phyloP scores from a whole-genome alignment of 2,329 filamentous ascomycete genomes.

The Aspergillus ustus region DNA sequence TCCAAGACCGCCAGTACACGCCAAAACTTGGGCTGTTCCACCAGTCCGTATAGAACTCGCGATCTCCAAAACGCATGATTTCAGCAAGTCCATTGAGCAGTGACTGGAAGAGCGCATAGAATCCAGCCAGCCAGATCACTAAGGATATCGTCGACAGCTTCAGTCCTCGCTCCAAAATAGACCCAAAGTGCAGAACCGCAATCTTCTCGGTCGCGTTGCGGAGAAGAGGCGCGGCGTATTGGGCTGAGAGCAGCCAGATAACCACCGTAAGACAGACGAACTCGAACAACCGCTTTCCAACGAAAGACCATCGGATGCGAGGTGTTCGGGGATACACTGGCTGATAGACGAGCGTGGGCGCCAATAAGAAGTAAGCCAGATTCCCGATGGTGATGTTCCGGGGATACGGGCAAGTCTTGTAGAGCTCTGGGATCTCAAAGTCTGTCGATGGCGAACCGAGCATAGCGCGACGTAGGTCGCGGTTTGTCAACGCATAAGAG shows the following conservation, averaged over 20 bases:
- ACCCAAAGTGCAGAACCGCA: constrained; percentile 74
- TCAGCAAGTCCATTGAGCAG: constrained; percentile 90
- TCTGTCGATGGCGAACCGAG: constrained; percentile 75
- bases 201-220: constrained; percentile 90
- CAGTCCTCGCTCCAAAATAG: constrained; percentile 86
- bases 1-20: constrained; percentile 94
- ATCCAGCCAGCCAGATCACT: constrained; percentile 95
- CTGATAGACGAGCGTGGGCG: constrained; percentile 94
- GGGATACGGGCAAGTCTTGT: constrained; percentile 83
- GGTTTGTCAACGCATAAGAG: constrained; percentile 95
- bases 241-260: constrained; percentile 93
- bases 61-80: constrained; percentile 85
- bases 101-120: constrained; percentile 95
- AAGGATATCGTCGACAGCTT: constrained; percentile 95
- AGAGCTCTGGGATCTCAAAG: constrained; percentile 77
- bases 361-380: constrained; percentile 96
- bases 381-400: constrained; percentile 87
- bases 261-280: constrained; percentile 78
- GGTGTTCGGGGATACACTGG: constrained; percentile 89
- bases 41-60: constrained; percentile 96
- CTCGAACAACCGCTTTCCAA: constrained; percentile 80
- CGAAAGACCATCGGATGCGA: constrained; percentile 83
- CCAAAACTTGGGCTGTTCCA: constrained; percentile 92
- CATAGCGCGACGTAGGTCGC: constrained; percentile 89
- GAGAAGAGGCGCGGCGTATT: constrained; percentile 90